Evolutionary conservation across 257 asterid species (phyloP), one percentile per base, ranked within the genome.

Genomic region (Agastache rugosa): DNA sequence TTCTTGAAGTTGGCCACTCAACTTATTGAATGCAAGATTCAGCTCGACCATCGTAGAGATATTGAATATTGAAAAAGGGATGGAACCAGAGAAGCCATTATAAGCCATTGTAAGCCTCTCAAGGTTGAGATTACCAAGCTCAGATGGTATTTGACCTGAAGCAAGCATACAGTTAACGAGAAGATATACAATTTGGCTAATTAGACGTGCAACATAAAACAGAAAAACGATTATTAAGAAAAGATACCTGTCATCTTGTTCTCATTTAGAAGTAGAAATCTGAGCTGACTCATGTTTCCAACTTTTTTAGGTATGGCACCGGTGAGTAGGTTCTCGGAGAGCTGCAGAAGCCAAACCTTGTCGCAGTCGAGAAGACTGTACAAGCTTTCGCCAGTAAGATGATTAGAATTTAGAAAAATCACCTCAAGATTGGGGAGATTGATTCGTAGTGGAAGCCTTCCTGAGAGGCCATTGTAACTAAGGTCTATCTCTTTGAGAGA

Each of bases 401-500:
- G 56, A 67, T 84, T 84, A 19, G 27, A 37, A 0, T 31, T 8
- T 41, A 84, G 77, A 61, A 16, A 7, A 25, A 77, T 29, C 50
- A 0, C 7, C 31, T 75, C 80, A 37, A 84, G 74, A 55, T 34
- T 65, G 1, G 79, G 79, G 29, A 79, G 85, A 67, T 78, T 75
- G 17, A 69, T 35, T 39, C 31, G 34, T 16, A 44, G 0, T 0
- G 87, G 82, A 22, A 82, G 79, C 69, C 79, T 75, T 72, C 84
- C 88, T 2, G 84, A 78, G 5, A 84, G 72, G 71, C 75, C 31
- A 42, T 84, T 84, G 72, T 45, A 11, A 29, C 70, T 2, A 39
- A 74, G 64, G 58, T 74, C 78, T 11, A 74, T 37, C 23, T 12
- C 12, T 50, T 64, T 74, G 29, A 74, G 67, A 64, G 72, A 64